Percentiles rank a stretch among this genome's conserved stretches.
phyloP scores from a whole-genome alignment of 2,329 filamentous ascomycete genomes.

The Aspergillus terreus region DNA sequence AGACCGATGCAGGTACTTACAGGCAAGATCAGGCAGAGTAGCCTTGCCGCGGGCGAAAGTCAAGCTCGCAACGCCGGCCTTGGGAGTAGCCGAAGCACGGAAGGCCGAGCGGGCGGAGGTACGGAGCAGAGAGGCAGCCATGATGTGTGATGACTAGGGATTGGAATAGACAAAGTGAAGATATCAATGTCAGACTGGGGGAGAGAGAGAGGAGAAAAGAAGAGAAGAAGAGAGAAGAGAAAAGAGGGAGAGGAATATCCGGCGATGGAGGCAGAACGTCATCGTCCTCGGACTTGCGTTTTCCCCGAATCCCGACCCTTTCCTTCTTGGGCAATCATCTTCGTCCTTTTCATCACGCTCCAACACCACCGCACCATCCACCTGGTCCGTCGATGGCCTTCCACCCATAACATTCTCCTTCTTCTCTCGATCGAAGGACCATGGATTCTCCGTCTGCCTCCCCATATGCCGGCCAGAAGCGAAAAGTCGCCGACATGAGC shows the following conservation, averaged over 20 bases:
- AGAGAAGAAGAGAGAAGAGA: slow-evolving; percentile 6
- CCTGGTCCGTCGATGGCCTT: not conserved
- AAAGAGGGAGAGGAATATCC: slow-evolving; percentile 1
- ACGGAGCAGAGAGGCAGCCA: slow-evolving; percentile 75
- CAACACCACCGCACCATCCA: not conserved
- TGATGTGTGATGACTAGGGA: slow-evolving; percentile 36
- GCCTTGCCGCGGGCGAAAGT: slow-evolving; percentile 83
- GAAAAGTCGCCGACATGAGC: slow-evolving; percentile 39
- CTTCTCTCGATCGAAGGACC: slow-evolving; percentile 2
- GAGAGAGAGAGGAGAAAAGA: slow-evolving; percentile 6
- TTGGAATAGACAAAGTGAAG: slow-evolving; percentile 7
- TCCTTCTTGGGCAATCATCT: not conserved
- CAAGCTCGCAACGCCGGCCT: slow-evolving; percentile 63
- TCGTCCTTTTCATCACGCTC: not conserved
- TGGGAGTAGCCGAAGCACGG: slow-evolving; percentile 54
- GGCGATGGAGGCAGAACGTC: slow-evolving; percentile 15
- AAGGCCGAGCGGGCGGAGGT: slow-evolving; percentile 68
- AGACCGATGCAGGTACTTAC: slow-evolving; percentile 45
- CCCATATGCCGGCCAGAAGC: slow-evolving; percentile 37
- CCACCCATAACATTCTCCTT: not conserved
- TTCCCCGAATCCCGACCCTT: slow-evolving; percentile 16
- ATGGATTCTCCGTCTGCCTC: slow-evolving; percentile 33
- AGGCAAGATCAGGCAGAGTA: slow-evolving; percentile 83
- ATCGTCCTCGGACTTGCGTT: slow-evolving; percentile 19
- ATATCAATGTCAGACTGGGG: not conserved